Conservation (phyloP, 805 yeast species). For the Ogataea nakhonphanomensis region DNA sequence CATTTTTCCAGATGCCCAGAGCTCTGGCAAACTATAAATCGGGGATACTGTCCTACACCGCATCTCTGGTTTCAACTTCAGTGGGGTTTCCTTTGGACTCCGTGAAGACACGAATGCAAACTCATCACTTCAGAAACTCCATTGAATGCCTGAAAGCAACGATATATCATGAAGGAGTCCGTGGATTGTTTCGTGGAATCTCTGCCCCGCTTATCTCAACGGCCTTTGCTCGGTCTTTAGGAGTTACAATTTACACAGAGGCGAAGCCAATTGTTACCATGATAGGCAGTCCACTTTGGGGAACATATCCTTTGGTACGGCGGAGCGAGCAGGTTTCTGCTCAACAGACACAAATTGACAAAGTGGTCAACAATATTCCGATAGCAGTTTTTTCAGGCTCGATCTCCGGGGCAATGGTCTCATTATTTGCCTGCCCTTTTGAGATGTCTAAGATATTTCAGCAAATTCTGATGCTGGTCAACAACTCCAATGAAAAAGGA, state of each 20-base stretch:
- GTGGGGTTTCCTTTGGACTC: constrained; percentile 86
- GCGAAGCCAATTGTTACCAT: constrained; percentile 41
- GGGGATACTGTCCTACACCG: constrained; percentile 57
- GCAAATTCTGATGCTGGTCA: constrained; percentile 57
- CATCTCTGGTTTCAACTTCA: constrained; percentile 61
- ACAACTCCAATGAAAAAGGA: constrained; percentile 24
- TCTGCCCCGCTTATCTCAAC: constrained; percentile 70
- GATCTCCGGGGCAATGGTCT: constrained; percentile 60
- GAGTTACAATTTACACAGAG: constrained; percentile 60
- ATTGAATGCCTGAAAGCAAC: constrained; percentile 58
- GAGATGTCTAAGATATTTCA: constrained; percentile 81
- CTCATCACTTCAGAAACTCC: constrained; percentile 59
- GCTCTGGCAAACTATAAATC: constrained; percentile 50
- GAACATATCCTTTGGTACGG: constrained; percentile 9
- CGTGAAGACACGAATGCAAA: constrained; percentile 83
- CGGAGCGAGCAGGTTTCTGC: background rate
- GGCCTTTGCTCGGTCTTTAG: constrained; percentile 59
- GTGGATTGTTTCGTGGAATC: constrained; percentile 74
- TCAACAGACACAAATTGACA: constrained; percentile 12
- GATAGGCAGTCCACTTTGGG: constrained; percentile 14
- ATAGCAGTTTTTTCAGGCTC: constrained; percentile 54
- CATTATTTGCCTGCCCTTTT: constrained; percentile 75
- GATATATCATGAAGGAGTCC: constrained; percentile 55
- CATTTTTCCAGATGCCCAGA: constrained; percentile 48
- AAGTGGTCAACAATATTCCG: constrained; percentile 40